Percentiles rank a stretch among this genome's conserved stretches.
These are phyloP conservation scores for Pseudonitzschia delicatissima DNA, from an alignment of 108 stramenopile genomes.

Conservation along the genomic window DNA sequence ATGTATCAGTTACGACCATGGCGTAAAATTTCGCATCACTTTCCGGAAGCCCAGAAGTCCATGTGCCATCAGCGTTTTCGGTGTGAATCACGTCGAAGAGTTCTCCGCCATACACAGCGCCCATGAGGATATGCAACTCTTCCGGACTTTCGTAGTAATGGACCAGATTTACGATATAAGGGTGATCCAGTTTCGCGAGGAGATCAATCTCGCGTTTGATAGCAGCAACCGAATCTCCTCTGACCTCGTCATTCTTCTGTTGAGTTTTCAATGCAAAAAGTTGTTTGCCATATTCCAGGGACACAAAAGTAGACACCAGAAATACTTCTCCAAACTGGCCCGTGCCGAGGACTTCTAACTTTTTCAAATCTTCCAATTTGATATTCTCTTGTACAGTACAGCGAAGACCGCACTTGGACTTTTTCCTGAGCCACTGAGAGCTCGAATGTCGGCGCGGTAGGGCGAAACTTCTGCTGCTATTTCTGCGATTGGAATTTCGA, in stretches of 20 bases:
- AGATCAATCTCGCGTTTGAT: slow-evolving; percentile 48
- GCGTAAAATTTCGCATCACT: slow-evolving; percentile 29
- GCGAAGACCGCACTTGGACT: slow-evolving; percentile 13
- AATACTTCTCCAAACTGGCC: slow-evolving; percentile 86
- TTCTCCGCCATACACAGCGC: slow-evolving; percentile 54
- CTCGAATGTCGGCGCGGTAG: slow-evolving; percentile 10
- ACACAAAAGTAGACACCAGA: slow-evolving; percentile 44
- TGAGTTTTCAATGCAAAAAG: slow-evolving; percentile 86
- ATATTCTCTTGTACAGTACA: slow-evolving; percentile 30
- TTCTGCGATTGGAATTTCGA: too few species aligned
- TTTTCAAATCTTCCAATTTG: slow-evolving; percentile 19
- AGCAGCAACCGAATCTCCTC: slow-evolving; percentile 21
- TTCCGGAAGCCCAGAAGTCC: slow-evolving; percentile 35
- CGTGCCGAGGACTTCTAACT: slow-evolving; percentile 23
- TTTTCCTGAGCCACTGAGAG: slow-evolving; percentile 16
- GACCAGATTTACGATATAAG: slow-evolving; percentile 48
- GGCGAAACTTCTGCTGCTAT: not conserved
- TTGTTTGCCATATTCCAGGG: slow-evolving; percentile 64
- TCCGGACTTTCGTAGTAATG: slow-evolving; percentile 47
- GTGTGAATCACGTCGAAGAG: slow-evolving; percentile 58
- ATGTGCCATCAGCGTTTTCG: slow-evolving; percentile 34
- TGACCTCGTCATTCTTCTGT: slow-evolving; percentile 15
- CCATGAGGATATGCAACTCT: slow-evolving; percentile 51
- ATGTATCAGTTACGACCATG: slow-evolving; percentile 34
- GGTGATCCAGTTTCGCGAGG: slow-evolving; percentile 49